Percentiles rank a stretch among this genome's conserved stretches.
These are phyloP conservation scores for Leccinum pachyderme DNA, from an alignment of 1,284 basidiomycete species.

Conservation along the genomic window DNA sequence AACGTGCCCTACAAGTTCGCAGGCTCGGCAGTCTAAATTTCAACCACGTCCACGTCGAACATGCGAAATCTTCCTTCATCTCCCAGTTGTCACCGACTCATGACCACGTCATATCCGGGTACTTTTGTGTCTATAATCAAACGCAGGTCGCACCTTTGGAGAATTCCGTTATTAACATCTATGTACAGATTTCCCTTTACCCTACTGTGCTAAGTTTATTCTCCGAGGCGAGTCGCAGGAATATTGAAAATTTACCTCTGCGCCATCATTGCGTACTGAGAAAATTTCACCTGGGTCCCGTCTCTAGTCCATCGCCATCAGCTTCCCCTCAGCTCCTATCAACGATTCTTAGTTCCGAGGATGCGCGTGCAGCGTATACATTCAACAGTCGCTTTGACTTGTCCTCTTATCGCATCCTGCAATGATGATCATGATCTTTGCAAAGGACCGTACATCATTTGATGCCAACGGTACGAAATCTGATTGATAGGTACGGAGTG, in stretches of 20 bases:
- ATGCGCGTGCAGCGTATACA: background rate
- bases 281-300: background rate
- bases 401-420: background rate
- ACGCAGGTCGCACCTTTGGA: too few species aligned
- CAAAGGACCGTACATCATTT: background rate
- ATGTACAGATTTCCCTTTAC: background rate
- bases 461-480: background rate
- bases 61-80: too few species aligned
- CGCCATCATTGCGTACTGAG: background rate
- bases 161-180: too few species aligned
- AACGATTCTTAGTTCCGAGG: background rate
- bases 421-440: background rate
- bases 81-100: too few species aligned
- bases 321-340: background rate
- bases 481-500: background rate
- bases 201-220: background rate
- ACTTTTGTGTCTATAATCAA: too few species aligned
- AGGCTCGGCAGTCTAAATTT: conserved; percentile 18
- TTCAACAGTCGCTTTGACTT: background rate
- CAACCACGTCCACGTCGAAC: too few species aligned
- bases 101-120: too few species aligned
- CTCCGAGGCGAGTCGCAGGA: background rate
- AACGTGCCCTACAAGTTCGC: conserved; percentile 27
- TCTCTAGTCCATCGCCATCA: background rate
- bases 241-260: background rate